A percentile compares a stretch with the other conserved stretches of the same genome.
Conservation (phyloP, 768 basidiomycete genomes). For the Lenzites betulinus region DNA sequence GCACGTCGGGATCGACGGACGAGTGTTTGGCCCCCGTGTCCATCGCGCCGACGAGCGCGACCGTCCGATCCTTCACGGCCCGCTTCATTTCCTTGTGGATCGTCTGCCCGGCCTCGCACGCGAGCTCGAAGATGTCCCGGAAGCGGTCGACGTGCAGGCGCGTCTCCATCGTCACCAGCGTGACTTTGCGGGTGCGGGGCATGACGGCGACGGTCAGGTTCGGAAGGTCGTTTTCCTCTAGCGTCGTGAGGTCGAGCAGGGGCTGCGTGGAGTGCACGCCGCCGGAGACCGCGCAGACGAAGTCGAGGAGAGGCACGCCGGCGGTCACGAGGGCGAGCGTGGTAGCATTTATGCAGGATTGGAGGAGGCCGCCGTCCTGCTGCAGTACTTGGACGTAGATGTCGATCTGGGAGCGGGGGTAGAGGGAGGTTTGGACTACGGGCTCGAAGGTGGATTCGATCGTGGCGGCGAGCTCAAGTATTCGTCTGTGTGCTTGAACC, state of each 20-base stretch:
- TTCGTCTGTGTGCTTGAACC: conserved; percentile 54
- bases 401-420: conserved; percentile 92
- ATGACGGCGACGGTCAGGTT: conserved; percentile 87
- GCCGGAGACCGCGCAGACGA: conserved; percentile 81
- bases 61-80: conserved; percentile 66
- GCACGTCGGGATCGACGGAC: conserved; percentile 25
- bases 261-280: conserved; percentile 83
- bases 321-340: conserved; percentile 90
- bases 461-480: conserved; percentile 82
- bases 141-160: conserved; percentile 92
- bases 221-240: conserved; percentile 92
- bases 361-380: conserved; percentile 82
- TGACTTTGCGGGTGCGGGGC: conserved; percentile 84
- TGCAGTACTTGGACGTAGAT: conserved; percentile 91
- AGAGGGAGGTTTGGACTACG: conserved; percentile 85
- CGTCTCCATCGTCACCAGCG: conserved; percentile 91
- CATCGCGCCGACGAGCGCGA: conserved; percentile 62
- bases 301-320: conserved; percentile 88
- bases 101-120: conserved; percentile 73
- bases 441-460: conserved; percentile 97
- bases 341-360: conserved; percentile 89
- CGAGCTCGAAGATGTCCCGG: conserved; percentile 82
- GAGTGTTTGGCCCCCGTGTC: conserved; percentile 43
- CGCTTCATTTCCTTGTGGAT: conserved; percentile 84
- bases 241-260: conserved; percentile 81